Evolutionary conservation across 768 basidiomycete genomes (phyloP).

Genomic region (Russula compacta): DNA sequence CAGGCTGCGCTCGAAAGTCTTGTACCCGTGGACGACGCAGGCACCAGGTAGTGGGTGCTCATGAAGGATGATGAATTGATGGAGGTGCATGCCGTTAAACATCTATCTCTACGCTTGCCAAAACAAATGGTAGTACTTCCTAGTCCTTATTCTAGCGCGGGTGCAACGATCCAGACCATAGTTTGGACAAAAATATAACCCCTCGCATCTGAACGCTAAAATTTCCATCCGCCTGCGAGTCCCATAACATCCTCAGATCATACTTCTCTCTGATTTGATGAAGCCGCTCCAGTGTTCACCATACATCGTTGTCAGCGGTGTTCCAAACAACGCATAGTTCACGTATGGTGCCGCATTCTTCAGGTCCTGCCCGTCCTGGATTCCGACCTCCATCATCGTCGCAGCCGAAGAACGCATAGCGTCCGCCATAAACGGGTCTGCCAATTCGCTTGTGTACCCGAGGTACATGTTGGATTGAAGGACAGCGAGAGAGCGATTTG

Average conservation of each 20-base stretch:
- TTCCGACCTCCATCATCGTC: background rate
- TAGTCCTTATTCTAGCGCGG: too few species aligned
- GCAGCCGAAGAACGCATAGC: background rate
- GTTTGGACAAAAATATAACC: too few species aligned
- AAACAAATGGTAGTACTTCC: too few species aligned
- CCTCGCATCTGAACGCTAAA: background rate
- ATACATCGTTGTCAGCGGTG: background rate
- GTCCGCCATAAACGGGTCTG: background rate
- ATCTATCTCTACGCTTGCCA: too few species aligned
- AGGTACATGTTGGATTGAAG: background rate
- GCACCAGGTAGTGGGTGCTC: too few species aligned
- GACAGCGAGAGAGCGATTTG: background rate
- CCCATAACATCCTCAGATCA: constrained; percentile 2
- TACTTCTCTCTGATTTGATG: constrained; percentile 1
- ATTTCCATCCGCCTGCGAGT: constrained; percentile 8
- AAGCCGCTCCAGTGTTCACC: constrained; percentile 1
- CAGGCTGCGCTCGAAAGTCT: too few species aligned
- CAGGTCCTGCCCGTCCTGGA: constrained; percentile 1
- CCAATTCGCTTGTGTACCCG: background rate
- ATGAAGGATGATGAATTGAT: too few species aligned
- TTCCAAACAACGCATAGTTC: constrained; percentile 7
- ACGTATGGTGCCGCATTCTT: background rate
- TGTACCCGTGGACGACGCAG: too few species aligned
- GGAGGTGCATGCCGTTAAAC: too few species aligned
- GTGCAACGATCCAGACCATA: too few species aligned